Evolutionary conservation across 2,329 filamentous ascomycete species (phyloP), one percentile per base, ranked within the genome.

Genomic region (Lecanosticta acicola): DNA sequence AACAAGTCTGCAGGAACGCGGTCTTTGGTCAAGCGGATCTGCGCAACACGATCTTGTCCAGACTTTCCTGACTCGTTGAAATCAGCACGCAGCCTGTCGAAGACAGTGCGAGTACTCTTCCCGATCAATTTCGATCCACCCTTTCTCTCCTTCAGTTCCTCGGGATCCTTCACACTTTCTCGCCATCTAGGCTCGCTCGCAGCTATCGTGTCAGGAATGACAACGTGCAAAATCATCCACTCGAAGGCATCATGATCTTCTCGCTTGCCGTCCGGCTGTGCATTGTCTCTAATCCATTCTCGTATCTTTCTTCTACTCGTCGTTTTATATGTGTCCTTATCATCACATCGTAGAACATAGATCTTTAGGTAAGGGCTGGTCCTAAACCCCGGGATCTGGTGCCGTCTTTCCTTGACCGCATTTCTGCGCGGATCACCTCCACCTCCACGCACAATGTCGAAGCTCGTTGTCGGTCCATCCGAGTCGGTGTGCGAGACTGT

Each of bases 231-330:
- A 44, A 98, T 87, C 54, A 98, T 73, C 86, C 90, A 97, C 67
- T 98, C 93, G 57, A 85, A 95, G 0, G 93, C 91, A 71, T 98
- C 91, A 62, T 98, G 93, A 51, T 94, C 93, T 62, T 96, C 91
- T 60, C 89, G 84, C 16, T 80, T 83, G 59, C 75, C 87, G 1
- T 79, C 73, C 0, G 78, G 71, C 0, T 80, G 77, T 0, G 83
- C 81, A 52, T 94, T 78, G 4, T 78, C 73, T 66, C 93, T 94
- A 59, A 97, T 80, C 93, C 93, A 98, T 55, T 97, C 90, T 41
- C 87, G 80, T 29, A 98, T 75, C 56, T 87, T 80, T 59, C 86
- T 81, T 41, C 89, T 79, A 4, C 87, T 83, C 10, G 80, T 80
- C 1, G 79, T 73, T 68, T 95, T 97, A 75, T 98, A 98, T 7